Conservation (phyloP, 257 asterid species). For the Nicotiana tabacum region DNA sequence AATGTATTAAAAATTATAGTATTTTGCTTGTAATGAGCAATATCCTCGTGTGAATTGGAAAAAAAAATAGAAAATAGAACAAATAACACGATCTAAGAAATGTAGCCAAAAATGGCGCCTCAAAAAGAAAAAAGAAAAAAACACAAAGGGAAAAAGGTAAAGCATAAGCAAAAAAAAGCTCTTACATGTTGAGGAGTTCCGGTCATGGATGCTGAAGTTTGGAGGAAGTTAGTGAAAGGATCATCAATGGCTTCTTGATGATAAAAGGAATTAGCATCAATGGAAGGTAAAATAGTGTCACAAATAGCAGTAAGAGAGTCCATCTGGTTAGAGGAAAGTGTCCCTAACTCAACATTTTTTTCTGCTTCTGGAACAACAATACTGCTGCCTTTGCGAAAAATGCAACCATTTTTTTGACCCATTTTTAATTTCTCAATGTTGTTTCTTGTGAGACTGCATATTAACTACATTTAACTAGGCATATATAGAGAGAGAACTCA, state of each 20-base stretch:
- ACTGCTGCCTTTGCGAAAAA: neutral
- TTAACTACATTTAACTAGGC: neutral
- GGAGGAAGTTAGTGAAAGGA: neutral
- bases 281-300: conserved; percentile 9
- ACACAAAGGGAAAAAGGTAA: too few species aligned
- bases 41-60: neutral
- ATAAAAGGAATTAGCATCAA: neutral
- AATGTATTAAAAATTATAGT: too few species aligned
- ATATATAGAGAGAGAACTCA: neutral
- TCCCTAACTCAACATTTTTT: neutral
- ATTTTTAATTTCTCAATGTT: neutral
- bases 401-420: neutral
- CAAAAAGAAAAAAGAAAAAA: too few species aligned
- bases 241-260: neutral
- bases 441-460: neutral
- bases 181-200: conserved; percentile 9
- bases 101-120: too few species aligned
- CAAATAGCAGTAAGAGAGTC: conserved; percentile 4
- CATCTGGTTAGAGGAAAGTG: neutral
- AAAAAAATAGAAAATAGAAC: too few species aligned
- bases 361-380: neutral
- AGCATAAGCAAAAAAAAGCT: too few species aligned
- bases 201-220: conserved; percentile 11
- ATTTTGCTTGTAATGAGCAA: too few species aligned
- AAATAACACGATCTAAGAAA: too few species aligned